Percentiles rank a stretch among this genome's conserved stretches.
Evolutionary conservation across 1,284 basidiomycete species (phyloP).

Genomic region (Dichomitus squalens): DNA sequence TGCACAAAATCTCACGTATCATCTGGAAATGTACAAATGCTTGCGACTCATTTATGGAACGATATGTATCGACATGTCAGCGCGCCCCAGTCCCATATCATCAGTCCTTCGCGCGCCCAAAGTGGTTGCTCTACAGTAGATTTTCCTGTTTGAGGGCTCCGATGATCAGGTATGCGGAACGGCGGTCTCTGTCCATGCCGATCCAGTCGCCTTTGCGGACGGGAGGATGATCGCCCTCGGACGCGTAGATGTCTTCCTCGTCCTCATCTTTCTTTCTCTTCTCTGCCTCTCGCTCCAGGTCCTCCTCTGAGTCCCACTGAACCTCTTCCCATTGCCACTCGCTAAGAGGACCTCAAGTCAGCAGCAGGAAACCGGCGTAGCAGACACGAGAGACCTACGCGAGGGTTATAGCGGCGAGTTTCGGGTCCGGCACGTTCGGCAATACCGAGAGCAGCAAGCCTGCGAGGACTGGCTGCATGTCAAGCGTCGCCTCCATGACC

Average conservation of each 20-base stretch:
- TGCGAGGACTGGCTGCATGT: slow-evolving; percentile 70
- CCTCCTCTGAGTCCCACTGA: slow-evolving; percentile 72
- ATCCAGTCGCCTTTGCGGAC: slow-evolving; percentile 66
- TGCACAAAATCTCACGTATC: too few species aligned
- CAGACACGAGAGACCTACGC: slow-evolving; percentile 9
- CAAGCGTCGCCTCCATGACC: slow-evolving; percentile 54
- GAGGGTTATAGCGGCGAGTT: slow-evolving; percentile 72
- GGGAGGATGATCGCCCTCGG: slow-evolving; percentile 50
- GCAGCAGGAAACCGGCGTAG: not conserved
- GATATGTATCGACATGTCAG: too few species aligned
- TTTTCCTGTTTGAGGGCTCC: slow-evolving; percentile 73
- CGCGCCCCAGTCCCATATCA: too few species aligned
- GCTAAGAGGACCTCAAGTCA: slow-evolving; percentile 29
- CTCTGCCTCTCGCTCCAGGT: slow-evolving; percentile 32
- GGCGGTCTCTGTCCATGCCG: slow-evolving; percentile 72
- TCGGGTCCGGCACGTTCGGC: slow-evolving; percentile 68
- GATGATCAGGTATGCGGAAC: slow-evolving; percentile 77
- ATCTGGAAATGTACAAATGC: not conserved
- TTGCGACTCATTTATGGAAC: too few species aligned
- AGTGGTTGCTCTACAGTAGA: slow-evolving; percentile 60
- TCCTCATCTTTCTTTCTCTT: slow-evolving; percentile 29
- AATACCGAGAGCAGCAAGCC: slow-evolving; percentile 72
- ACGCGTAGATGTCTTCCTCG: slow-evolving; percentile 54
- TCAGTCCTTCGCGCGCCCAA: too few species aligned
- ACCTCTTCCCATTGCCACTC: slow-evolving; percentile 79